Conservation (phyloP, 2,329 filamentous ascomycete species). For the Macrophomina tecta region DNA sequence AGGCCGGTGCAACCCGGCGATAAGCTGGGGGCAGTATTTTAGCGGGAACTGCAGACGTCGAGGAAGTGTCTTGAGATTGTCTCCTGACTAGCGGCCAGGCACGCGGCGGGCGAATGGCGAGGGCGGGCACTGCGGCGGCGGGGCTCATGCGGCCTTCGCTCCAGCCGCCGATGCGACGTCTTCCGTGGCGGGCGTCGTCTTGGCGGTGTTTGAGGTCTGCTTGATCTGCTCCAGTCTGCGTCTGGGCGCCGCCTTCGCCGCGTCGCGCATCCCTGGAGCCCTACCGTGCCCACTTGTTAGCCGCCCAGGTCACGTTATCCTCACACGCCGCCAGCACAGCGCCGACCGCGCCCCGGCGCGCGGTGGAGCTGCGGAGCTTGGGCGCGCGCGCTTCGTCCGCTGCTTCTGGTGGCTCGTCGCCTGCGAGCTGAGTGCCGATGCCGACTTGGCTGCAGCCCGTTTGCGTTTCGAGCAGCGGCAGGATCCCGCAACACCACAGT, state of each 20-base stretch:
- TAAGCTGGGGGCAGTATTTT: neutral
- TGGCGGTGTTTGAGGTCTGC: constrained; percentile 2
- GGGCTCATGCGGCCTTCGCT: constrained; percentile 1
- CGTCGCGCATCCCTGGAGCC: neutral
- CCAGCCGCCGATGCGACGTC: constrained; percentile 8
- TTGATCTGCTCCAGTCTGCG: constrained; percentile 15
- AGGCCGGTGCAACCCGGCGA: constrained; percentile 6
- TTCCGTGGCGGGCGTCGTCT: neutral
- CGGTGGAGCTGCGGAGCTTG: neutral
- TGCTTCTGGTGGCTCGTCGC: neutral
- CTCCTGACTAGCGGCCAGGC: constrained; percentile 23
- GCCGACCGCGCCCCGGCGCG: neutral
- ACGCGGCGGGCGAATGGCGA: constrained; percentile 1
- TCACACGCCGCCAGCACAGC: neutral
- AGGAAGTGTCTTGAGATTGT: constrained; percentile 16
- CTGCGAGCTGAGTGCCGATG: neutral
- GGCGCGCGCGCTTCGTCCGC: neutral
- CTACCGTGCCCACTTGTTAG: neutral
- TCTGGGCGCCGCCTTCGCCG: constrained; percentile 5
- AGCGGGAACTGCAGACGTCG: constrained; percentile 11
- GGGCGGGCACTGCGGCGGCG: constrained; percentile 1
- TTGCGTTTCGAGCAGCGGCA: neutral
- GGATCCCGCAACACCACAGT: neutral
- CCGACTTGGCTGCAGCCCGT: constrained; percentile 34
- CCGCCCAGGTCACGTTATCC: constrained; percentile 6